These are phyloP conservation scores for Cyberlindnera americana DNA, from an alignment of 805 yeast species.

Conservation along the genomic window DNA sequence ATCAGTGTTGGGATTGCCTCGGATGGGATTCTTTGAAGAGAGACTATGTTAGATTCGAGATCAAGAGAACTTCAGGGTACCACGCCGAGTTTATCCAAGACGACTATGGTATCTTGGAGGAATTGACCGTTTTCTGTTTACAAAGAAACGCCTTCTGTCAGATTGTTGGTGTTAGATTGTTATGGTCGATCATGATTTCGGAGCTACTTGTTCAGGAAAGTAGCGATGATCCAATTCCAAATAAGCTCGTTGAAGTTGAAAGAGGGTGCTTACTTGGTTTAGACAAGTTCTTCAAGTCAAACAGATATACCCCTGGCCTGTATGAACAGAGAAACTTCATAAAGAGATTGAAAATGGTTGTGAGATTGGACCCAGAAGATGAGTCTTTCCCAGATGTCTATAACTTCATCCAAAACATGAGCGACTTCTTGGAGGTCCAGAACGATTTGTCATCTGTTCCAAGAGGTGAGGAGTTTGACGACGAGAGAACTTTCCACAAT, in stretches of 20 bases:
- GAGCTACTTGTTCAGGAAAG: conserved; percentile 56
- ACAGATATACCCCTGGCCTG: conserved; percentile 52
- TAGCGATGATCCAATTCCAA: conserved; percentile 55
- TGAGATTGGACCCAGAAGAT: conserved; percentile 59
- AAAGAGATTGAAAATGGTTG: conserved; percentile 43
- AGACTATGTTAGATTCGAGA: conserved; percentile 53
- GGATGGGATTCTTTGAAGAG: conserved; percentile 60
- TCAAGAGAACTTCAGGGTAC: conserved; percentile 62
- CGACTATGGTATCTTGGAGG: conserved; percentile 59
- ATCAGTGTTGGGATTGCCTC: conserved; percentile 68
- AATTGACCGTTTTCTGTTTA: conserved; percentile 62
- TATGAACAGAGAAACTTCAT: conserved; percentile 54
- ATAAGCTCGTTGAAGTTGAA: conserved; percentile 55
- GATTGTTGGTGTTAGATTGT: conserved; percentile 55
- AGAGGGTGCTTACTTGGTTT: conserved; percentile 60
- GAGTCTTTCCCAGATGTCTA: conserved; percentile 51
- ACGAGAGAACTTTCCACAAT: conserved; percentile 78
- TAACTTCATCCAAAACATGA: conserved; percentile 48
- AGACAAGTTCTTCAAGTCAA: conserved; percentile 58
- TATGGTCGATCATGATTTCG: conserved; percentile 70
- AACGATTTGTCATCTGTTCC: conserved; percentile 73
- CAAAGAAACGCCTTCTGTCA: conserved; percentile 64
- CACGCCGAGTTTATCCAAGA: conserved; percentile 61
- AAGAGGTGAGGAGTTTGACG: conserved; percentile 77
- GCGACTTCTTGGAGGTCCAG: conserved; percentile 61